phyloP scores from a whole-genome alignment of 1,139 yeast genomes.

The Yarrowia galli region DNA sequence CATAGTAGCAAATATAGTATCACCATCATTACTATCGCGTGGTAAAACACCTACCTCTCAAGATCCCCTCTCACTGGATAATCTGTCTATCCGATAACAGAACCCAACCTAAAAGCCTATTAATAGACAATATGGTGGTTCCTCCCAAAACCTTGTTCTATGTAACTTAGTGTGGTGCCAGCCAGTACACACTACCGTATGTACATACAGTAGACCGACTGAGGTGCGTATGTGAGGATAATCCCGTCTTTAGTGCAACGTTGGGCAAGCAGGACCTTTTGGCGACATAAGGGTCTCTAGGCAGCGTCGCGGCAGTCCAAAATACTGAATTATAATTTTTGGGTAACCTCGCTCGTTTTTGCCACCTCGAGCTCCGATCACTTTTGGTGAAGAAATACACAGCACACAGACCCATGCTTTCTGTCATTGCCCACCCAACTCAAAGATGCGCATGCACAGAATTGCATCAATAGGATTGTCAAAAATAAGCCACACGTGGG shows the following conservation, averaged over 20 bases:
- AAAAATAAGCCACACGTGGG: conserved; percentile 35
- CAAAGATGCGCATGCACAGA: conserved; percentile 24
- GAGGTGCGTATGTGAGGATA: conserved; percentile 9
- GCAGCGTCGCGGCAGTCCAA: neutral
- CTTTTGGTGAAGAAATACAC: neutral
- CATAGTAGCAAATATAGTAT: neutral
- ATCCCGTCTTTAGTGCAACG: conserved; percentile 25
- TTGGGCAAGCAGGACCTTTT: neutral
- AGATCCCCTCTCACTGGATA: conserved; percentile 34
- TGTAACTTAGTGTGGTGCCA: conserved; percentile 24
- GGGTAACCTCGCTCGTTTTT: neutral
- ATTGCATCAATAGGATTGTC: conserved; percentile 36
- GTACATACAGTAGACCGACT: conserved; percentile 11
- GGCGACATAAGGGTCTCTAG: conserved; percentile 23
- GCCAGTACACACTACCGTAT: neutral
- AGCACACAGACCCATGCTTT: conserved; percentile 2
- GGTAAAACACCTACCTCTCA: neutral
- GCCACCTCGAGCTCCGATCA: neutral
- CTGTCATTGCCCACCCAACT: conserved; percentile 33
- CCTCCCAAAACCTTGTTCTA: conserved; percentile 23
- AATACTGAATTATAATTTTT: neutral
- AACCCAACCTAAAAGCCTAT: conserved; percentile 25
- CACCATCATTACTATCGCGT: neutral
- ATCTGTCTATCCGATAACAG: conserved; percentile 36
- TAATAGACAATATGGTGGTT: conserved; percentile 23